Conservation (phyloP, 2,329 filamentous ascomycete species). For the Neoscytalidium dimidiatum region DNA sequence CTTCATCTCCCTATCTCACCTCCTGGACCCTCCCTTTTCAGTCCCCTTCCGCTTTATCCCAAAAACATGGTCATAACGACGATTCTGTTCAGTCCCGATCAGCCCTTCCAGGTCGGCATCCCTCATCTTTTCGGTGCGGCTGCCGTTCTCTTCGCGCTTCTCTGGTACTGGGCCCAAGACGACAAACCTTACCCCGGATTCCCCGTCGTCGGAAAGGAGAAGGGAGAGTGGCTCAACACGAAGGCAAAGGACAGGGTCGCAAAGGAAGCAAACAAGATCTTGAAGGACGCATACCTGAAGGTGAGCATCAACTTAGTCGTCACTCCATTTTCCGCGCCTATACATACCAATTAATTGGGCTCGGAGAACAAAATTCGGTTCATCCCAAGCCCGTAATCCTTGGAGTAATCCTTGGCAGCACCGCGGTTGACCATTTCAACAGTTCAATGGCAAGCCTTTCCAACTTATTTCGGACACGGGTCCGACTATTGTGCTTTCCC, state of each 20-base stretch:
- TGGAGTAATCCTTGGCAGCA: not conserved
- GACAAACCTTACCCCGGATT: not conserved
- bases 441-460: not conserved
- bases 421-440: not conserved
- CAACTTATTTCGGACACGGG: not conserved
- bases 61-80: not conserved
- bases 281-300: not conserved
- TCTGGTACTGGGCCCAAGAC: not conserved
- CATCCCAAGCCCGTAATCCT: not conserved
- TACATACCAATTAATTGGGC: not conserved
- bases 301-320: not conserved
- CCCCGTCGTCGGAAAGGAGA: not conserved
- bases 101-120: not conserved
- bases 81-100: not conserved
- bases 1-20: not conserved
- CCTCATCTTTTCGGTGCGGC: not conserved
- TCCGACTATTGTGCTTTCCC: not conserved
- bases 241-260: not conserved
- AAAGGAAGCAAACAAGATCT: not conserved
- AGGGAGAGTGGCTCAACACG: constrained; percentile 5
- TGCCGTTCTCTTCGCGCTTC: not conserved
- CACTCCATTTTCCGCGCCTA: not conserved
- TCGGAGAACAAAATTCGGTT: not conserved
- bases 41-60: too few relatives aligned
- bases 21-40: too few relatives aligned